Evolutionary conservation across 805 yeast species (phyloP).

Genomic region (Starmerella ratchasimensis): DNA sequence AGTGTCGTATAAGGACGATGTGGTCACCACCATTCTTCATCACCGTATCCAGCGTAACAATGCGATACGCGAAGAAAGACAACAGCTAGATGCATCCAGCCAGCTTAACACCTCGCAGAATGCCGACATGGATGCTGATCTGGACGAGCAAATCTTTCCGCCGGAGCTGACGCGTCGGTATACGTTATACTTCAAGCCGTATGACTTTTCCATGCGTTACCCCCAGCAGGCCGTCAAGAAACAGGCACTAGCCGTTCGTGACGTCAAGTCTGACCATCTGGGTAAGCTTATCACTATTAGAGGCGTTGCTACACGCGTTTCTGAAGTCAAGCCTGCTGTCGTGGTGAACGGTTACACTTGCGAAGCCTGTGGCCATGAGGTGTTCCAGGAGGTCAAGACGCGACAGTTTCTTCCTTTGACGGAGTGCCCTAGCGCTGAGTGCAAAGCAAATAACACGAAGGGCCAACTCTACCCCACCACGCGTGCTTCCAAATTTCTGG

Average conservation of each 20-base stretch:
- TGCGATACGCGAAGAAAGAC: slow-evolving; percentile 52
- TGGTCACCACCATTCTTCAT: slow-evolving; percentile 79
- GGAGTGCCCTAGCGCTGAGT: slow-evolving; percentile 74
- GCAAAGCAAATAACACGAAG: slow-evolving; percentile 62
- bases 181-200: slow-evolving; percentile 73
- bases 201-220: slow-evolving; percentile 30
- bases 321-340: slow-evolving; percentile 90
- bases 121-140: slow-evolving; percentile 6
- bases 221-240: slow-evolving; percentile 12
- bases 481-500: slow-evolving; percentile 86
- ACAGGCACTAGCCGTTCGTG: slow-evolving; percentile 66
- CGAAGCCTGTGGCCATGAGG: slow-evolving; percentile 92
- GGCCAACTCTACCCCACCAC: slow-evolving; percentile 89
- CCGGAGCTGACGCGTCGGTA: slow-evolving; percentile 77
- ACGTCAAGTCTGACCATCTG: slow-evolving; percentile 65
- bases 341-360: slow-evolving; percentile 91
- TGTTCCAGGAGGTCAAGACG: slow-evolving; percentile 85
- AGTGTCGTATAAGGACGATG: slow-evolving; percentile 71
- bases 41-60: slow-evolving; percentile 78
- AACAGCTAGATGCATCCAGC: slow-evolving; percentile 26
- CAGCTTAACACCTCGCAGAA: slow-evolving; percentile 10
- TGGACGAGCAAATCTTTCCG: slow-evolving; percentile 46
- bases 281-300: slow-evolving; percentile 83
- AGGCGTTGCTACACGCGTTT: slow-evolving; percentile 89
- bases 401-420: slow-evolving; percentile 73